These are phyloP conservation scores for Phymatotrichopsis omnivora DNA, from an alignment of 2,329 filamentous ascomycete species.

Conservation along the genomic window DNA sequence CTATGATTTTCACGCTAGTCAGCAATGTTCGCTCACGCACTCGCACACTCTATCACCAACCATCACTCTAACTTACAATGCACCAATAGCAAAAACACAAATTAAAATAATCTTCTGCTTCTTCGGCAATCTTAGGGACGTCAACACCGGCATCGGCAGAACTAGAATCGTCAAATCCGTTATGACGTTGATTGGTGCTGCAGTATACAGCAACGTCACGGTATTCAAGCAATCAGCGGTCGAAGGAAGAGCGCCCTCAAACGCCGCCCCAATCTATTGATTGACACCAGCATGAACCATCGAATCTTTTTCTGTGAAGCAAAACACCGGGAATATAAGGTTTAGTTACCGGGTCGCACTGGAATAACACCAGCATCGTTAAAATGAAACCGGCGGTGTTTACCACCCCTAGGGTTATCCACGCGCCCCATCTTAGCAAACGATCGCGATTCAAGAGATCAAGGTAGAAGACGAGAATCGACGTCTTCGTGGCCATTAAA, in stretches of 20 bases:
- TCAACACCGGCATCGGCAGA: slow-evolving; percentile 78
- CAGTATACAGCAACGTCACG: slow-evolving; percentile 56
- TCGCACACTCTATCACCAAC: not conserved
- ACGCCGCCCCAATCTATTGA: slow-evolving; percentile 12
- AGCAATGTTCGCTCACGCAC: not conserved
- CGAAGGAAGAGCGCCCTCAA: not conserved
- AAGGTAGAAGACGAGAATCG: slow-evolving; percentile 85
- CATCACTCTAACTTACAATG: slow-evolving; percentile 57
- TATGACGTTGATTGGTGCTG: slow-evolving; percentile 82
- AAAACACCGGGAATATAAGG: slow-evolving; percentile 44
- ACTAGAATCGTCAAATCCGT: slow-evolving; percentile 82
- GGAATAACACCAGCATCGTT: slow-evolving; percentile 78
- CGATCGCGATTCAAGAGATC: slow-evolving; percentile 69
- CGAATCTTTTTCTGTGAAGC: slow-evolving; percentile 2
- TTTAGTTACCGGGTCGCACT: slow-evolving; percentile 65
- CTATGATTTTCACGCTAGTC: slow-evolving; percentile 12
- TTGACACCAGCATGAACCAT: slow-evolving; percentile 23
- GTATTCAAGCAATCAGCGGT: slow-evolving; percentile 47
- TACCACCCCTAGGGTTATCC: slow-evolving; percentile 64
- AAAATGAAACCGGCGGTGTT: slow-evolving; percentile 68
- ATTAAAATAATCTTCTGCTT: slow-evolving; percentile 84
- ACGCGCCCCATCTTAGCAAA: slow-evolving; percentile 71
- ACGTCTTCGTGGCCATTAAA: slow-evolving; percentile 83
- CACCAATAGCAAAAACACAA: slow-evolving; percentile 73
- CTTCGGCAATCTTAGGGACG: slow-evolving; percentile 69